phyloP scores from a whole-genome alignment of 208 protist genomes.

The Porcisia hertigi region DNA sequence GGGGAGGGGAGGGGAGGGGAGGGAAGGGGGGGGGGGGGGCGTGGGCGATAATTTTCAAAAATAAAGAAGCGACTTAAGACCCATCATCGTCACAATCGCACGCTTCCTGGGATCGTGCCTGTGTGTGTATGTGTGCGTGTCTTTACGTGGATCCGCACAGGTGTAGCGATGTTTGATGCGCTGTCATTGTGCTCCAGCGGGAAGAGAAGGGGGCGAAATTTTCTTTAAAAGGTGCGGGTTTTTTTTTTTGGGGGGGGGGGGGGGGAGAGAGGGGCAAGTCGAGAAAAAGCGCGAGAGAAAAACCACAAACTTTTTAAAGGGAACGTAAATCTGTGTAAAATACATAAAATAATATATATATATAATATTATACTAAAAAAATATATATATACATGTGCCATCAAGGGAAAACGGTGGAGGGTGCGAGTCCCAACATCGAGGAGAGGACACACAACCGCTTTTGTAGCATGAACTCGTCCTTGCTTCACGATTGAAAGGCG shows the following conservation, averaged over 20 bases:
- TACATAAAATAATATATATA: background rate
- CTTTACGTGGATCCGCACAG: background rate
- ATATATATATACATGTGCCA: too few species aligned
- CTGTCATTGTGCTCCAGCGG: background rate
- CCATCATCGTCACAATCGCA: background rate
- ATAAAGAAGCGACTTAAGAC: background rate
- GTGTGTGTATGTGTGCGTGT: too few species aligned
- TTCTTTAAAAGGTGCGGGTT: background rate
- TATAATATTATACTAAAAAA: too few species aligned
- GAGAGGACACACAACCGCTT: background rate
- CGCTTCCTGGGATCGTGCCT: background rate
- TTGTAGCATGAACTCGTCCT: too few species aligned
- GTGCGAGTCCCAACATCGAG: background rate
- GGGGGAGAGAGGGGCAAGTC: background rate
- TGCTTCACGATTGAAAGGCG: too few species aligned
- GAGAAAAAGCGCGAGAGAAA: constrained; percentile 10
- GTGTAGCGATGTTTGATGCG: background rate
- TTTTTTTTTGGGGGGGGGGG: background rate
- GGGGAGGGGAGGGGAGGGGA: background rate
- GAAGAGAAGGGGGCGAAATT: background rate
- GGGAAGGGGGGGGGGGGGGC: too few species aligned
- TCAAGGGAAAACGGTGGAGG: background rate
- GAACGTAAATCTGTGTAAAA: background rate
- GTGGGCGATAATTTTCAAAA: too few species aligned
- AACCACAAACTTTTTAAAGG: too few species aligned